Evolutionary conservation across 2,329 filamentous ascomycete species (phyloP).

Genomic region (Fusarium secorum): DNA sequence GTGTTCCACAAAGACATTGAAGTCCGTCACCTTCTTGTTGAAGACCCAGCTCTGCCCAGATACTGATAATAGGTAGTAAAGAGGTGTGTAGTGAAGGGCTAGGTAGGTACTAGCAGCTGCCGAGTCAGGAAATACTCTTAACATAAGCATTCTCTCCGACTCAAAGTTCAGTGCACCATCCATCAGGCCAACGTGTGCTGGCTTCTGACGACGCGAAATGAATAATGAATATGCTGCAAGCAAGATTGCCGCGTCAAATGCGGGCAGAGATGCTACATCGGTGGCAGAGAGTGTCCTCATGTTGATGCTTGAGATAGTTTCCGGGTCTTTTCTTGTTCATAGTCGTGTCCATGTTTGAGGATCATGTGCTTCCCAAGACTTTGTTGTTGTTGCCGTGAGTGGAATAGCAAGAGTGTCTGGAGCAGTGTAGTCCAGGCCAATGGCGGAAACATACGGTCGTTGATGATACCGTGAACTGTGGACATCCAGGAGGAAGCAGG

Average conservation of each 20-base stretch:
- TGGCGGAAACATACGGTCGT: slow-evolving; percentile 49
- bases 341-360: slow-evolving; percentile 56
- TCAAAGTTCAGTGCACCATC: slow-evolving; percentile 37
- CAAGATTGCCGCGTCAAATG: slow-evolving; percentile 53
- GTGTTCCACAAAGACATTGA: slow-evolving; percentile 55
- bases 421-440: slow-evolving; percentile 49
- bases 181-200: slow-evolving; percentile 40
- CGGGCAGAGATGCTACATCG: slow-evolving; percentile 46
- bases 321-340: slow-evolving; percentile 37
- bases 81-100: slow-evolving; percentile 65
- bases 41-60: slow-evolving; percentile 67
- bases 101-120: slow-evolving; percentile 62
- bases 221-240: slow-evolving; percentile 51
- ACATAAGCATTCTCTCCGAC: slow-evolving; percentile 43
- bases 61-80: slow-evolving; percentile 64
- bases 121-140: slow-evolving; percentile 54
- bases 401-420: slow-evolving; percentile 53
- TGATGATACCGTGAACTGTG: slow-evolving; percentile 65
- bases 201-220: slow-evolving; percentile 47
- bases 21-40: slow-evolving; percentile 58
- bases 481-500: slow-evolving; percentile 64
- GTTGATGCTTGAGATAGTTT: slow-evolving; percentile 42
- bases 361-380: slow-evolving; percentile 59
- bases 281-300: slow-evolving; percentile 49
- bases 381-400: slow-evolving; percentile 54